Evolutionary conservation across 305 asterid genomes (phyloP).

Genomic region (Fraxinus latifolia): DNA sequence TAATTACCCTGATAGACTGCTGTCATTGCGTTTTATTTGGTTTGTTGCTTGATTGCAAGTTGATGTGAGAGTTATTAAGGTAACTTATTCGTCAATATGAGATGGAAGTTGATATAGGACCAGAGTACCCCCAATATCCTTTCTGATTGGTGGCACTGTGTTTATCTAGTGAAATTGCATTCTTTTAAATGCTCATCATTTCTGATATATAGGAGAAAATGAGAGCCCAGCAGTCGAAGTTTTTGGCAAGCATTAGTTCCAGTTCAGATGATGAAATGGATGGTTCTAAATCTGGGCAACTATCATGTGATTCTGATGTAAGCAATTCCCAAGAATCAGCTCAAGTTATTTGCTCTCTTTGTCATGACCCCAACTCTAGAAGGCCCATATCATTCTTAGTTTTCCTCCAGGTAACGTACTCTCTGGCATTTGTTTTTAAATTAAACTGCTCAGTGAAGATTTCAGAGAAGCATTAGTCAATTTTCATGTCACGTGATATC

Average conservation of each 20-base stretch:
- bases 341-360: constrained; percentile 81
- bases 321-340: constrained; percentile 46
- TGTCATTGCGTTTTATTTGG: constrained; percentile 16
- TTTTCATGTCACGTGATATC: constrained; percentile 3
- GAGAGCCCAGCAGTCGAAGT: constrained; percentile 86
- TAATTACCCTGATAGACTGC: background rate
- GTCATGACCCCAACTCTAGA: constrained; percentile 72
- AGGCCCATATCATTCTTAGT: constrained; percentile 79
- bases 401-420: constrained; percentile 75
- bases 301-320: constrained; percentile 42
- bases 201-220: constrained; percentile 66
- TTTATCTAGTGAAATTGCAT: constrained; percentile 19
- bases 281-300: constrained; percentile 49
- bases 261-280: constrained; percentile 52
- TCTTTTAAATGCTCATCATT: constrained; percentile 19
- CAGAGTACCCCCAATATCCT: constrained; percentile 2
- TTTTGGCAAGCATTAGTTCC: constrained; percentile 64
- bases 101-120: constrained; percentile 3
- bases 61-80: constrained; percentile 5
- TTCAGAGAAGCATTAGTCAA: background rate
- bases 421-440: constrained; percentile 14
- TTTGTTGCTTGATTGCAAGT: constrained; percentile 1
- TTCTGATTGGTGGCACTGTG: constrained; percentile 4
- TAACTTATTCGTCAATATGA: background rate
- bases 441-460: constrained; percentile 11